Evolutionary conservation across 345 rosid genomes (phyloP), one percentile per base, ranked within the genome.

Genomic region (Cardamine resedifolia): DNA sequence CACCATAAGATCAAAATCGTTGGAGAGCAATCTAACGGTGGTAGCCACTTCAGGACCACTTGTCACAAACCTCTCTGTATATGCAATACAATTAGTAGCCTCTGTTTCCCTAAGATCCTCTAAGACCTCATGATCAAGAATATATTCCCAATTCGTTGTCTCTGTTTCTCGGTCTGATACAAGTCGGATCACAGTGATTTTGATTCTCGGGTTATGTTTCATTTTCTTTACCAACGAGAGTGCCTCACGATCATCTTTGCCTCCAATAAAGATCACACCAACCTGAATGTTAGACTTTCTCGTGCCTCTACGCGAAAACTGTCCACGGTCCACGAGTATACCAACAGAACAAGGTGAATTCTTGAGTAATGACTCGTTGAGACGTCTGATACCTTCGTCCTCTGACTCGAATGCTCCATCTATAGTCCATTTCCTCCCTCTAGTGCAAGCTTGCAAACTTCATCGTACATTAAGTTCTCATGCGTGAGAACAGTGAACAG

Each of bases 331-430:
- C 3, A 69, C 75, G 5, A 76, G 79, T 28, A 76, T 68, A 1
- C 64, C 79, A 1, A 62, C 8, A 3, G 70, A 76, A 44, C 79
- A 69, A 5, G 75, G 74, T 3, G 75, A 57, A 8, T 24, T 49
- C 3, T 63, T 48, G 9, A 76, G 64, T 20, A 76, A 3, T 3
- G 56, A 39, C 15, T 26, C 16, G 33, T 69, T 75, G 2, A 75
- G 49, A 55, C 62, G 55, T 48, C 79, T 51, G 30, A 75, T 53
- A 21, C 21, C 27, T 7, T 68, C 56, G 5, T 68, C 38, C 3
- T 77, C 73, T 11, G 73, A 71, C 50, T 73, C 70, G 3, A 83
- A 47, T 9, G 28, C 7, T 8, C 85, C 86, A 39, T 75, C 57
- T 36, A 56, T 14, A 0, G 71, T 18, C 77, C 77, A 73, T 48